phyloP scores from a whole-genome alignment of 1,284 basidiomycete genomes.

The Exobasidium cylindrosporum region DNA sequence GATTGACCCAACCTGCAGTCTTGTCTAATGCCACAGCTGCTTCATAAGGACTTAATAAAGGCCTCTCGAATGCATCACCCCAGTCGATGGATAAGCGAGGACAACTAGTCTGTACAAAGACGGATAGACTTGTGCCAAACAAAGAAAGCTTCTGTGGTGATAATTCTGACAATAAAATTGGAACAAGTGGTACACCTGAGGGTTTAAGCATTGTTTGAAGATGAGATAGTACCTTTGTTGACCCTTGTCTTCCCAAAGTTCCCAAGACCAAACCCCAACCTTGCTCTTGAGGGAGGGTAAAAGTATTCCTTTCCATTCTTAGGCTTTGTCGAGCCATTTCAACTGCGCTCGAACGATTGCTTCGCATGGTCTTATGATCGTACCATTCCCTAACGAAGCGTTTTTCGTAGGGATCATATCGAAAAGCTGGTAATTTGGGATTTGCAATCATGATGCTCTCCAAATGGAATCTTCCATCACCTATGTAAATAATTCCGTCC shows the following conservation, averaged over 20 bases:
- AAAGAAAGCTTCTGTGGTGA: conserved; percentile 88
- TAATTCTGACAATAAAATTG: conserved; percentile 89
- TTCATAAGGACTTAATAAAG: conserved; percentile 90
- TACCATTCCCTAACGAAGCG: conserved; percentile 91
- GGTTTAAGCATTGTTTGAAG: conserved; percentile 23
- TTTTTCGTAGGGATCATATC: conserved; percentile 98
- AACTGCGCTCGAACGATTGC: conserved; percentile 71
- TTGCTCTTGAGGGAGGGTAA: conserved; percentile 6
- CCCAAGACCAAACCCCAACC: conserved; percentile 92
- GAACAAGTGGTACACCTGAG: conserved; percentile 66
- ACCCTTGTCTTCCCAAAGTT: conserved; percentile 91
- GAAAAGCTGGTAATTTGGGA: conserved; percentile 88
- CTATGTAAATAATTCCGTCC: conserved; percentile 67
- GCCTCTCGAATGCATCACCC: conserved; percentile 76
- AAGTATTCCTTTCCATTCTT: conserved; percentile 6
- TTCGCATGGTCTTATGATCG: conserved; percentile 81
- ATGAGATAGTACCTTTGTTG: conserved; percentile 69
- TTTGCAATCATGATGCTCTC: conserved; percentile 99
- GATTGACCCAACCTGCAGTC: conserved; percentile 64
- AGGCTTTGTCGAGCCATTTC: conserved; percentile 50
- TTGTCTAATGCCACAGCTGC: conserved; percentile 80
- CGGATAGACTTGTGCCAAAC: conserved; percentile 71
- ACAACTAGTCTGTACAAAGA: conserved; percentile 93
- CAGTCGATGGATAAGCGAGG: conserved; percentile 95
- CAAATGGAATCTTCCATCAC: conserved; percentile 95